phyloP scores from a whole-genome alignment of 2,329 filamentous ascomycete genomes.

The Phoma sp. region DNA sequence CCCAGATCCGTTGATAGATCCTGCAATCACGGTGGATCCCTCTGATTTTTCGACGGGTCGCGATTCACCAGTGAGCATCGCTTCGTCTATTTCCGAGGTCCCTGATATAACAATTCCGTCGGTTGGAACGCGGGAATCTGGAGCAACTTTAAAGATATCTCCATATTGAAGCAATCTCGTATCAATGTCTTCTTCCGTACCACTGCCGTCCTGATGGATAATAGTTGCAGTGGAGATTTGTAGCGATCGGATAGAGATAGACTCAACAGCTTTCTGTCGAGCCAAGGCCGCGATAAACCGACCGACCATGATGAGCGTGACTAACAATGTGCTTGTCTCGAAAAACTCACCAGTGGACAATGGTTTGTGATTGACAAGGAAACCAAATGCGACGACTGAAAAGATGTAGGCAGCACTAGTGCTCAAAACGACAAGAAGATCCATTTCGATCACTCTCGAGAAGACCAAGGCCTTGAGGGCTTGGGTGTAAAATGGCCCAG shows the following conservation, averaged over 20 bases:
- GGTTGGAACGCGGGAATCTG: slow-evolving; percentile 67
- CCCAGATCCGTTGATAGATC: slow-evolving; percentile 63
- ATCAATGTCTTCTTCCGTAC: slow-evolving; percentile 63
- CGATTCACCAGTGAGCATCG: slow-evolving; percentile 77
- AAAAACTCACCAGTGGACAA: slow-evolving; percentile 58
- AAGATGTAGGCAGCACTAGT: slow-evolving; percentile 70
- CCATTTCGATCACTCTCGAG: slow-evolving; percentile 69
- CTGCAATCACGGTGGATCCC: slow-evolving; percentile 66
- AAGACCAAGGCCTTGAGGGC: slow-evolving; percentile 68
- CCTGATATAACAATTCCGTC: slow-evolving; percentile 72
- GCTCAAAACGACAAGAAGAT: slow-evolving; percentile 70
- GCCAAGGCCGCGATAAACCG: slow-evolving; percentile 56
- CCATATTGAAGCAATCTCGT: slow-evolving; percentile 71
- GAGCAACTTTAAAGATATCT: slow-evolving; percentile 68
- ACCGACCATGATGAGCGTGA: slow-evolving; percentile 61
- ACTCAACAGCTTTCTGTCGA: slow-evolving; percentile 56
- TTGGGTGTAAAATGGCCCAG: slow-evolving; percentile 70
- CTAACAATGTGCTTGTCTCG: slow-evolving; percentile 61
- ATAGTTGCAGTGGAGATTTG: slow-evolving; percentile 62
- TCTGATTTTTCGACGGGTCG: slow-evolving; percentile 62
- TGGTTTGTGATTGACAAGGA: slow-evolving; percentile 42
- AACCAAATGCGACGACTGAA: slow-evolving; percentile 59
- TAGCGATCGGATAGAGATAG: slow-evolving; percentile 61
- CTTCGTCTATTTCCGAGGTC: slow-evolving; percentile 72
- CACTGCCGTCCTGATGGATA: slow-evolving; percentile 49